Base-by-base conservation (phyloP, 805 yeast species). In the Maudiozyma barnettii region DNA sequence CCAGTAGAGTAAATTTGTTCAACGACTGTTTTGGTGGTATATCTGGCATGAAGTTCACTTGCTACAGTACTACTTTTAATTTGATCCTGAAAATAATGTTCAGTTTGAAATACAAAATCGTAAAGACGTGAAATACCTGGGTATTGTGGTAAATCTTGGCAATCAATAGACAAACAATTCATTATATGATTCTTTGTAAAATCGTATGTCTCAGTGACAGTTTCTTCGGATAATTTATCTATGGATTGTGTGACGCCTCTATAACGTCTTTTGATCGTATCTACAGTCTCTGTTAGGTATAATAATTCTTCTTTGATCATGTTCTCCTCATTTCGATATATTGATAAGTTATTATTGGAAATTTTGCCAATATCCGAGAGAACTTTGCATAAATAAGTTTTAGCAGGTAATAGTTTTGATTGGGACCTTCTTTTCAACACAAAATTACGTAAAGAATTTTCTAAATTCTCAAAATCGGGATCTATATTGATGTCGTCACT, bases 341-440 rank as follows among this genome's bases (percentile, higher is more conserved):
- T 67, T n/a, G 71, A 64, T 44, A 78, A 73, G 60, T 90, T 93
- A n/a, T 77, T 66, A 9, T 71, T 66, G 0, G 95, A 74, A 19
- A 93, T 69, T 1, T 68, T 65, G 44, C 69, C 68, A 38, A 91
- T 58, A 58, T 93, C 99, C 20, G 64, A 63, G 39, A 85, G 73
- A 12, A 90, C 60, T 56, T 89, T 91, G 18, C 73, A 51, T 26
- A 91, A 67, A 56, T 84, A 93, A n/a, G 82, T 90, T 59, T 89
- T 88, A 0, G 96, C 98, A 0, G 99, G 99, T 33, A 87, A 75
- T 13, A 93, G 70, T 61, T 93, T 93, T 0, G 98, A 89, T 10
- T 84, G 64, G 0, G 96, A 80, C 57, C 99, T 76, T 57, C 90
- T 93, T 54, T 91, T 95, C 20, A 93, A 72, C 4, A 93, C 81